A percentile compares a stretch with the other conserved stretches of the same genome.
phyloP scores from a whole-genome alignment of 2,329 filamentous ascomycete genomes.

The Neoscytalidium dimidiatum region DNA sequence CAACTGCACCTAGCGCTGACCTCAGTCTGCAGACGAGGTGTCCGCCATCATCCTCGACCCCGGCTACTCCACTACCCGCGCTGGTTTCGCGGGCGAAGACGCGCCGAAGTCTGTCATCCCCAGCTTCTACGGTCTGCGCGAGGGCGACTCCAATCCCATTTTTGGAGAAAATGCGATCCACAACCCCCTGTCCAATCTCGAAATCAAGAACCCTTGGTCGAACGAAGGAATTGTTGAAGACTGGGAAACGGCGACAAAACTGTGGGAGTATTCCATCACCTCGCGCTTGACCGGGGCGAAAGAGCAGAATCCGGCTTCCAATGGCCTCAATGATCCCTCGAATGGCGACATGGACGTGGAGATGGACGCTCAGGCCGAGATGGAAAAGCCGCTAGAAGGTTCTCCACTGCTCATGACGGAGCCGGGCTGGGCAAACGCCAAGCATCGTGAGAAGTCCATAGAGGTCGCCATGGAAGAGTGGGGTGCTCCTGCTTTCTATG shows the following conservation, averaged over 20 bases:
- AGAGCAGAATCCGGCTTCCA: slow-evolving; percentile 69
- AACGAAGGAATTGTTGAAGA: slow-evolving; percentile 90
- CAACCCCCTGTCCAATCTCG: slow-evolving; percentile 71
- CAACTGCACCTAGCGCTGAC: neutral
- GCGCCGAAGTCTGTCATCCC: slow-evolving; percentile 91
- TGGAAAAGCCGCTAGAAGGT: slow-evolving; percentile 77
- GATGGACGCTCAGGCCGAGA: slow-evolving; percentile 63
- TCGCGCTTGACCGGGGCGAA: slow-evolving; percentile 80
- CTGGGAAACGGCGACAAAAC: slow-evolving; percentile 85
- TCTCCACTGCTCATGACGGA: slow-evolving; percentile 93
- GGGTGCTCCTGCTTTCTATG: slow-evolving; percentile 92
- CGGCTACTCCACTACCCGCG: slow-evolving; percentile 86
- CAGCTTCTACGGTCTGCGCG: slow-evolving; percentile 73
- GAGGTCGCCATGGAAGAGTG: slow-evolving; percentile 97
- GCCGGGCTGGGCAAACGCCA: slow-evolving; percentile 85
- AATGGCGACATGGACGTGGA: slow-evolving; percentile 61
- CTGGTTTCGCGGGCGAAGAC: slow-evolving; percentile 97
- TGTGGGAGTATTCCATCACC: slow-evolving; percentile 93
- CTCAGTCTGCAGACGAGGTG: slow-evolving; percentile 73
- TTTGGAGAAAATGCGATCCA: slow-evolving; percentile 92
- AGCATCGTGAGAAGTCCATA: slow-evolving; percentile 89
- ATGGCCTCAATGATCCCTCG: slow-evolving; percentile 73
- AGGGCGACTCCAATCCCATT: slow-evolving; percentile 56
- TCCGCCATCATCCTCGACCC: slow-evolving; percentile 95
- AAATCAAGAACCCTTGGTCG: slow-evolving; percentile 90